A percentile compares a stretch with the other conserved stretches of the same genome.
These are phyloP conservation scores for Colletotrichum sp. DNA, from an alignment of 2,329 filamentous ascomycete genomes.

Conservation along the genomic window DNA sequence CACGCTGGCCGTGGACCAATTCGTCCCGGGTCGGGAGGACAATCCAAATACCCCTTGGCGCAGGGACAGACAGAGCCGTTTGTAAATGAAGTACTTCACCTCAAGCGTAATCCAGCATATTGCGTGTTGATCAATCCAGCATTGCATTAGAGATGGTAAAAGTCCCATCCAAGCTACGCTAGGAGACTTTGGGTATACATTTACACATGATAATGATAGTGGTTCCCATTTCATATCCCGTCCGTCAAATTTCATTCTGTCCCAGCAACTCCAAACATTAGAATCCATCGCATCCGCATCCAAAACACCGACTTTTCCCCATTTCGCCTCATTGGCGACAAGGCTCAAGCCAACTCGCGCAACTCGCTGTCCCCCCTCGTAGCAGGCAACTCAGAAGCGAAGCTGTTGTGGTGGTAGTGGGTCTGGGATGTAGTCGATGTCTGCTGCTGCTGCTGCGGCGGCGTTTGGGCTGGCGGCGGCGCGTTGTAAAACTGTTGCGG, in stretches of 20 bases:
- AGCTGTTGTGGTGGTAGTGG: slow-evolving; percentile 4
- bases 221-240: neutral
- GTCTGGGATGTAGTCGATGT: neutral
- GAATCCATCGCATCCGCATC: neutral
- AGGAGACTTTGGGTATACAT: neutral
- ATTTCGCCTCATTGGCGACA: neutral
- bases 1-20: slow-evolving; percentile 51
- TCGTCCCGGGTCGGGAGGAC: slow-evolving; percentile 45
- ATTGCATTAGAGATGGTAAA: neutral
- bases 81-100: slow-evolving; percentile 20
- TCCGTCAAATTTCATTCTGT: neutral
- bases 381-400: slow-evolving; percentile 32
- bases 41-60: slow-evolving; percentile 51
- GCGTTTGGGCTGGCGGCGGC: neutral
- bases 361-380: slow-evolving; percentile 33
- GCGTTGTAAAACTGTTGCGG: neutral
- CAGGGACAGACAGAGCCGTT: slow-evolving; percentile 28
- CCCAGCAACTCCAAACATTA: neutral
- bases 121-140: neutral
- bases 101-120: neutral
- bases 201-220: neutral
- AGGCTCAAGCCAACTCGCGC: slow-evolving; percentile 32
- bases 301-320: neutral
- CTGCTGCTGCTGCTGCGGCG: neutral
- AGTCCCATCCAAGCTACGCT: neutral